Conservation (phyloP, 2,329 filamentous ascomycete species). For the Pseudocercospora macadamiae region DNA sequence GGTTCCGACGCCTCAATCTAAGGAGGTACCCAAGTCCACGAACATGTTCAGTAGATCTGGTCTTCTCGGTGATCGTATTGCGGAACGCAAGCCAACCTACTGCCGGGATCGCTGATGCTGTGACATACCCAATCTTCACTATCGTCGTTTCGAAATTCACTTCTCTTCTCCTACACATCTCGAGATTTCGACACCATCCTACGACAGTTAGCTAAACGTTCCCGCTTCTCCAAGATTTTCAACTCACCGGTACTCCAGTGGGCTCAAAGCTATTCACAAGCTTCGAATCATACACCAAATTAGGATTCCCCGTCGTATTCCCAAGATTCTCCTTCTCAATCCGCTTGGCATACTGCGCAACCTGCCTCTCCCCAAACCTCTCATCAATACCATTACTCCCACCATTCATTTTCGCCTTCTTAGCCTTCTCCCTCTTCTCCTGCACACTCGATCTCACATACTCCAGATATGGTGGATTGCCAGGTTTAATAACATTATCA, state of each 20-base stretch:
- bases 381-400: conserved; percentile 40
- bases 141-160: neutral
- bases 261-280: conserved; percentile 69
- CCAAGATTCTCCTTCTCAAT: conserved; percentile 50
- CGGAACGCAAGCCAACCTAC: too few relatives aligned
- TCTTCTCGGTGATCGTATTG: too few relatives aligned
- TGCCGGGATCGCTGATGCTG: neutral
- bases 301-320: conserved; percentile 60
- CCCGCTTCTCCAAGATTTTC: neutral
- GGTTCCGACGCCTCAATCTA: too few relatives aligned
- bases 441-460: conserved; percentile 69
- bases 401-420: conserved; percentile 31
- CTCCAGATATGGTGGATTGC: conserved; percentile 70
- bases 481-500: conserved; percentile 72
- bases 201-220: neutral
- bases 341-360: conserved; percentile 53
- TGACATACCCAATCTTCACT: neutral
- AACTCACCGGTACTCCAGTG: conserved; percentile 65
- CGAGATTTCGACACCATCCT: conserved; percentile 72
- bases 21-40: too few relatives aligned
- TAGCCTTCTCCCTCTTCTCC: conserved; percentile 58
- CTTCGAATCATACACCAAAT: conserved; percentile 67
- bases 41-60: too few relatives aligned
- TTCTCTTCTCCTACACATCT: conserved; percentile 52
- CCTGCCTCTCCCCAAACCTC: conserved; percentile 48